Evolutionary conservation across 1,284 basidiomycete genomes (phyloP).

Genomic region (Tranzscheliella williamsii): DNA sequence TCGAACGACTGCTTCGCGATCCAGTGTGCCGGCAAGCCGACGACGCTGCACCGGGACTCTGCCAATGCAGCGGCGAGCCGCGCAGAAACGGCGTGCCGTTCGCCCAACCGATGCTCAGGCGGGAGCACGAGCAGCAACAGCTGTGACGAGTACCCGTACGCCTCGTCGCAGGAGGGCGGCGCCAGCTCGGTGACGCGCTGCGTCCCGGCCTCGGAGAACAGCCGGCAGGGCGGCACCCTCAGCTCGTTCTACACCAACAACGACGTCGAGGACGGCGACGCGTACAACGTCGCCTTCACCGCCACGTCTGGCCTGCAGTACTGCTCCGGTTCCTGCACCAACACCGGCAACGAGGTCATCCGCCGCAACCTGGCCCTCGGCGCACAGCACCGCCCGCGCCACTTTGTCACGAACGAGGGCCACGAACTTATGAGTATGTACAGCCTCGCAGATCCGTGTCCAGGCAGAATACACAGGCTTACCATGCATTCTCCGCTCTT

Average conservation of each 20-base stretch:
- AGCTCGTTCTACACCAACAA: slow-evolving; percentile 36
- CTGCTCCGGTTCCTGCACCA: slow-evolving; percentile 30
- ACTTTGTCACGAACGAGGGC: slow-evolving; percentile 34
- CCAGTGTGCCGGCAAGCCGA: slow-evolving; percentile 36
- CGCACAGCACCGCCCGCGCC: slow-evolving; percentile 7
- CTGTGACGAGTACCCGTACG: slow-evolving; percentile 48
- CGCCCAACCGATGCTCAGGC: slow-evolving; percentile 42
- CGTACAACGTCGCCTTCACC: slow-evolving; percentile 42
- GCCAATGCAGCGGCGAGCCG: slow-evolving; percentile 31
- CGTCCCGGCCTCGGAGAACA: slow-evolving; percentile 39
- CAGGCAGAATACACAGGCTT: too few relatives aligned
- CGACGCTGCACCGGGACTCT: slow-evolving; percentile 42
- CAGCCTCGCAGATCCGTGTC: not conserved
- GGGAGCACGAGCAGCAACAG: slow-evolving; percentile 26
- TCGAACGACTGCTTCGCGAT: slow-evolving; percentile 45
- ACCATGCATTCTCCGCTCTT: too few relatives aligned
- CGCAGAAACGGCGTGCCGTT: slow-evolving; percentile 30
- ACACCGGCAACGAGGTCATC: slow-evolving; percentile 39
- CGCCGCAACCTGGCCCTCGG: slow-evolving; percentile 4
- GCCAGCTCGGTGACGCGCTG: slow-evolving; percentile 40
- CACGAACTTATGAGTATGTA: slow-evolving; percentile 35
- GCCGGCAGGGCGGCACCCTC: slow-evolving; percentile 34
- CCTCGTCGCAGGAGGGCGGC: slow-evolving; percentile 39
- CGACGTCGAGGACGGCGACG: slow-evolving; percentile 22
- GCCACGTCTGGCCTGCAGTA: slow-evolving; percentile 24